Evolutionary conservation across 768 basidiomycete species (phyloP).

Genomic region (Rhodocollybia butyracea): DNA sequence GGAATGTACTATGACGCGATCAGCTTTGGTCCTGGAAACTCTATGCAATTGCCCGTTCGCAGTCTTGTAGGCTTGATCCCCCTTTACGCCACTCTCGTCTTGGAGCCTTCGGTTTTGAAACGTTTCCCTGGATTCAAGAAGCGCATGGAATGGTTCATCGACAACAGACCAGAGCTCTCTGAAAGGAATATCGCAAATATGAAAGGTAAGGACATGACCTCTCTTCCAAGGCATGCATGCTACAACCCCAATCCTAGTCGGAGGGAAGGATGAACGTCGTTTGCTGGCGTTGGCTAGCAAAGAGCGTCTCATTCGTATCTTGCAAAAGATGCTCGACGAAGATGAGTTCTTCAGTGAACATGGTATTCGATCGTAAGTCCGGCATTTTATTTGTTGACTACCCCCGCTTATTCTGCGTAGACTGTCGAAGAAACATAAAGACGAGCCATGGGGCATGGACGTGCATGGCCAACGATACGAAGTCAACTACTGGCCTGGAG

Average conservation of each 20-base stretch:
- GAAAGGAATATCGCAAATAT: slow-evolving; percentile 96
- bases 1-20: slow-evolving; percentile 99
- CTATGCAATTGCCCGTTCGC: slow-evolving; percentile 90
- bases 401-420: slow-evolving; percentile 32
- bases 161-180: slow-evolving; percentile 86
- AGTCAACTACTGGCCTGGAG: slow-evolving; percentile 97
- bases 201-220: slow-evolving; percentile 42
- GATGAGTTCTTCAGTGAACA: slow-evolving; percentile 95
- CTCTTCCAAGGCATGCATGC: slow-evolving; percentile 22
- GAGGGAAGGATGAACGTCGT: slow-evolving; percentile 82
- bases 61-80: slow-evolving; percentile 98
- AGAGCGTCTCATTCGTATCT: slow-evolving; percentile 81
- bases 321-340: slow-evolving; percentile 97
- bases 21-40: slow-evolving; percentile 74
- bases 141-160: slow-evolving; percentile 97
- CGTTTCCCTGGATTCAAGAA: slow-evolving; percentile 98
- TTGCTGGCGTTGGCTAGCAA: slow-evolving; percentile 89
- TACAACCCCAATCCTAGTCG: slow-evolving; percentile 21
- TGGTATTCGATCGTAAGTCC: slow-evolving; percentile 88
- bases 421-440: slow-evolving; percentile 85
- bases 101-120: slow-evolving; percentile 87
- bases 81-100: slow-evolving; percentile 89
- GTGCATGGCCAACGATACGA: slow-evolving; percentile 91
- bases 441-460: slow-evolving; percentile 91
- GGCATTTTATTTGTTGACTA: not conserved